Percentiles rank a stretch among this genome's conserved stretches.
Evolutionary conservation across 2,329 filamentous ascomycete species (phyloP).

Genomic region (Hypoxylon sp.): DNA sequence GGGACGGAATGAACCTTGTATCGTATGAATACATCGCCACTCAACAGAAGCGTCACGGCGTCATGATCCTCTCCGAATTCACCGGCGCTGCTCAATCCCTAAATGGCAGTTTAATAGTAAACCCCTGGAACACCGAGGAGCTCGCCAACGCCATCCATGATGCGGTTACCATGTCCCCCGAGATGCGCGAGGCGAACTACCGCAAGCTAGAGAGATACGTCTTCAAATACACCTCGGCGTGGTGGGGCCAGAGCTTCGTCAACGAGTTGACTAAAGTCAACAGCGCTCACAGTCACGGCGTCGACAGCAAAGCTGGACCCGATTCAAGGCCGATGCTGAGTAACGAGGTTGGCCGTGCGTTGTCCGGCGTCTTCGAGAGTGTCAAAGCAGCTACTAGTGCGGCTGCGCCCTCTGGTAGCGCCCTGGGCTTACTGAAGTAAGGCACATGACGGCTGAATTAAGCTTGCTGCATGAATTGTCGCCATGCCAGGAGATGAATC

Average conservation of each 20-base stretch:
- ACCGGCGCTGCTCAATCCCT: conserved; percentile 95
- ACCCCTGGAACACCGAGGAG: conserved; percentile 99
- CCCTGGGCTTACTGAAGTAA: conserved; percentile 37
- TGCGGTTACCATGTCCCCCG: conserved; percentile 94
- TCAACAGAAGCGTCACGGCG: conserved; percentile 89
- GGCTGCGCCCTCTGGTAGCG: conserved; percentile 47
- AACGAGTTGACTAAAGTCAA: conserved; percentile 77
- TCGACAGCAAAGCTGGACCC: conserved; percentile 44
- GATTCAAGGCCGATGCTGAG: conserved; percentile 42
- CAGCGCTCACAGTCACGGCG: conserved; percentile 49
- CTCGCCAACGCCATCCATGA: conserved; percentile 93
- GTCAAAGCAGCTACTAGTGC: conserved; percentile 50
- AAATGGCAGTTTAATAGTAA: conserved; percentile 93
- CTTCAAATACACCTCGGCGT: conserved; percentile 96
- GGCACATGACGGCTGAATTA: not conserved
- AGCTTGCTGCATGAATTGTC: not conserved
- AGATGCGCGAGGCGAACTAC: conserved; percentile 89
- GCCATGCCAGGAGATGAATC: not conserved
- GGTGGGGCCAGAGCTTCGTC: conserved; percentile 97
- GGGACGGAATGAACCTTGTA: conserved; percentile 98
- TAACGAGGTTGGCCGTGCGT: conserved; percentile 46
- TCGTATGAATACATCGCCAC: conserved; percentile 98
- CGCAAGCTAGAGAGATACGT: conserved; percentile 95
- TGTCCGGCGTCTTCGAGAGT: conserved; percentile 51
- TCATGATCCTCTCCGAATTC: conserved; percentile 96